Base-by-base conservation (phyloP, 768 basidiomycete genomes). In the Podaxis sp. region DNA sequence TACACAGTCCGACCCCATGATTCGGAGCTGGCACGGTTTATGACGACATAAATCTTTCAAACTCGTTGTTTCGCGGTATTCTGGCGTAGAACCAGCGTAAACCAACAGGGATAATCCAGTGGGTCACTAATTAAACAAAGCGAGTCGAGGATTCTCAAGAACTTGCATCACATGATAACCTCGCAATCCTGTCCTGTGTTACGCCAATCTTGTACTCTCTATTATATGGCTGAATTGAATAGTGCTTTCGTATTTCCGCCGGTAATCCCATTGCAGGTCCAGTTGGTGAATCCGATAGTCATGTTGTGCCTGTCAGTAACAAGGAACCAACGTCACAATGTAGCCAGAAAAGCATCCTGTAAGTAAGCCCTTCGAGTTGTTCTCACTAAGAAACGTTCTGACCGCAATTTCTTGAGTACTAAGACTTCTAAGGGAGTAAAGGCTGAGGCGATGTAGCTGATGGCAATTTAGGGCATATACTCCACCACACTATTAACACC, bases 191-290 rank as follows among this genome's bases (percentile, higher is more conserved):
- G 32, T 7, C 32, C 7, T 32, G 32, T 32, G 16, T 21, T 16
- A 3, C 52, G 37, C 36, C 37, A 38, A 38, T 54, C 18, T n/a
- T 18, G 10, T 18, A 36, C 13, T 36, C 35, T 53, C 23, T 18
- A 13, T n/a, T 21, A 5, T 44, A 7, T 9, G 27, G 16, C 40
- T 27, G 7, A 25, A 14, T 55, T 55, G 27, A 27, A 11, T 27
- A 44, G 38, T 36, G 55, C 25, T 44, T 47, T 13, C 55, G 44
- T 57, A 57, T 57, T 48, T 57, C 55, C 55, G 55, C 55, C 55
- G 55, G 44, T 46, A 47, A 18, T 47, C 28, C 42, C 37, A 10
- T 37, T 18, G 52, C 37, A 37, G 52, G 36, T 13, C 36, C 27
- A 11, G n/a, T 57, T 46, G 42, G 35, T 21, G 37, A 5, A 23